Base-by-base conservation (phyloP, 176 grass and related monocot genomes). In the Pharus latifolius region DNA sequence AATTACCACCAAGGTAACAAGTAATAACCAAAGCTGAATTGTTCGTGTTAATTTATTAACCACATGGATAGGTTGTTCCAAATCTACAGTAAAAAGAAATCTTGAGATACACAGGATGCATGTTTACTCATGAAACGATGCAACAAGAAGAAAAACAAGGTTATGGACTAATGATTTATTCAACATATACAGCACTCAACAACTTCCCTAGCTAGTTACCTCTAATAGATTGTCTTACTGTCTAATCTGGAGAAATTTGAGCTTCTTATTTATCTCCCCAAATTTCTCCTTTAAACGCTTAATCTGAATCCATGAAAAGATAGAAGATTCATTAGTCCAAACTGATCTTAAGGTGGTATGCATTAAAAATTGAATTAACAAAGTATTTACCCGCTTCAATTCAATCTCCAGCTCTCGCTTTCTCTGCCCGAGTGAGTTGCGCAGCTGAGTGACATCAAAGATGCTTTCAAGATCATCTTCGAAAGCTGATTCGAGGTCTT, bases 231-330 rank as follows among this genome's bases (percentile, higher is more conserved):
- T 16, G 7, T 15, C 35, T 60, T 74, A 65, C 49, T 31, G 71
- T 67, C 80, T 63, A 48, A 77, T 56, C 48, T 78, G 75, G 45
- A 78, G 72, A 60, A 33, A 85, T 65, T 43, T 90, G 69, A 98
- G 67, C 76, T 88, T 85, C 67, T 85, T 83, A 48, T 93, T 88
- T 90, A 91, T 90, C 69, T 91, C 89, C 51, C 75, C 81, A 50
- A 98, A 98, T 62, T 93, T 98, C 67, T 86, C 87, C 72, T 91
- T 93, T 44, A 93, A 69, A 18, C 78, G 73, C 78, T 93, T 86
- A 64, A 93, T 78, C 89, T 98, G 86, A 69, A 87, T 26, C 28
- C 49, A 78, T 20, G 7, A 59, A 56, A 68, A 69, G n/a, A n/a
- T n/a, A n/a, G 11, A 67, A 71, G 14, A 63, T 6, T 46, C 50